A percentile compares a stretch with the other conserved stretches of the same genome.
Conservation (phyloP, 805 yeast species). For the Deakozyma indianensis region DNA sequence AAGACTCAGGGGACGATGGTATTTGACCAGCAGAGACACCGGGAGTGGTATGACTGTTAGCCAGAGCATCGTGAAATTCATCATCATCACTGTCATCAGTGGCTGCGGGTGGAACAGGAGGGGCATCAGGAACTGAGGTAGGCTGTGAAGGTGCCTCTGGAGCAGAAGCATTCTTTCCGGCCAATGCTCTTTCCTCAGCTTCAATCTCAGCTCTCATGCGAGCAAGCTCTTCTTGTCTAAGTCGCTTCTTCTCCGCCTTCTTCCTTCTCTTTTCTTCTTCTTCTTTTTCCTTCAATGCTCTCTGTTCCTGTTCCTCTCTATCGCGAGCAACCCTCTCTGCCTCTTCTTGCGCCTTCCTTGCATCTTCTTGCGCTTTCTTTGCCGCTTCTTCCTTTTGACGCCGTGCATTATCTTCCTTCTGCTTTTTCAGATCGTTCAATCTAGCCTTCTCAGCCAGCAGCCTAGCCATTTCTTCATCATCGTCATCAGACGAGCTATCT, state of each 20-base stretch:
- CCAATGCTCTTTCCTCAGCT: slow-evolving; percentile 3
- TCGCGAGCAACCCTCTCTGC: slow-evolving; percentile 7
- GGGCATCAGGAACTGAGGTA: slow-evolving; percentile 4
- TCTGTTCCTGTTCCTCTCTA: slow-evolving; percentile 16
- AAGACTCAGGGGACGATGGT: not conserved
- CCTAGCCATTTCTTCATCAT: slow-evolving; percentile 26
- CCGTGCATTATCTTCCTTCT: slow-evolving; percentile 20
- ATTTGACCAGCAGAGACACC: not conserved
- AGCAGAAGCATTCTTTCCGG: slow-evolving; percentile 1
- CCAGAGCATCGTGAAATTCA: not conserved
- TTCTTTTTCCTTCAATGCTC: slow-evolving; percentile 11
- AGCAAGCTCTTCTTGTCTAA: slow-evolving; percentile 2
- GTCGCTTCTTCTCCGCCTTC: slow-evolving; percentile 13
- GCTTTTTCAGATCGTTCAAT: slow-evolving; percentile 22
- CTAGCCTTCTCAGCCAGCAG: slow-evolving; percentile 26
- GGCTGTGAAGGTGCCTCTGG: slow-evolving; percentile 7
- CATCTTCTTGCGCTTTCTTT: slow-evolving; percentile 14
- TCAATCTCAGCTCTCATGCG: slow-evolving; percentile 6
- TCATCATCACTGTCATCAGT: not conserved
- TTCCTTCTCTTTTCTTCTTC: slow-evolving; percentile 15
- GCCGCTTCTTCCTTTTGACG: slow-evolving; percentile 10
- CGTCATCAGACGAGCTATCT: slow-evolving; percentile 21
- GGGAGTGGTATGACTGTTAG: not conserved
- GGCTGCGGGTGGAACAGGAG: slow-evolving; percentile 4
- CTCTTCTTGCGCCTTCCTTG: slow-evolving; percentile 10